These are phyloP conservation scores for Lineolata rhizophorae DNA, from an alignment of 495 filamentous ascomycete genomes.

Conservation along the genomic window DNA sequence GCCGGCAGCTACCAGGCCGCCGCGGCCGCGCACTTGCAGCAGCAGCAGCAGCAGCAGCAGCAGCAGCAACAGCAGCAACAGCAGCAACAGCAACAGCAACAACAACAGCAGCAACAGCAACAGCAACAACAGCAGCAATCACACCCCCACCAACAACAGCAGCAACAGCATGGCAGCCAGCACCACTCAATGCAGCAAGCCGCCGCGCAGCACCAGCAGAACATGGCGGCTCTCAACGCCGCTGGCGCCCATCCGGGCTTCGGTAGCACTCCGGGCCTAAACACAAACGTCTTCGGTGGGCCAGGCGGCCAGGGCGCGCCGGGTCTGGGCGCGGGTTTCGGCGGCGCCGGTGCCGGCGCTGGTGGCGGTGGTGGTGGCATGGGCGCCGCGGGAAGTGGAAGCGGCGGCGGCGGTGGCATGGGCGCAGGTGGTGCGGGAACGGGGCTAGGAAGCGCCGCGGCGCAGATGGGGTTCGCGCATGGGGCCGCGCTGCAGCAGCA, in stretches of 20 bases:
- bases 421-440: constrained; percentile 53
- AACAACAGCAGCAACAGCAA: constrained; percentile 4
- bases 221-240: too few species aligned
- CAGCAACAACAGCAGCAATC: constrained; percentile 5
- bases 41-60: too few species aligned
- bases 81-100: constrained; percentile 1
- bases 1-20: too few species aligned
- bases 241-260: too few species aligned
- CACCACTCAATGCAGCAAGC: too few species aligned
- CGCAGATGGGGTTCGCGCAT: constrained; percentile 65
- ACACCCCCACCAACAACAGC: constrained; percentile 3
- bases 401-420: too few species aligned
- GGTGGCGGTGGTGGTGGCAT: constrained; percentile 22
- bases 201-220: too few species aligned
- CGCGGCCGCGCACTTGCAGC: too few species aligned
- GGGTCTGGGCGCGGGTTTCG: not conserved
- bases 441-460: constrained; percentile 73
- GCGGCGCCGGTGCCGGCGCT: constrained; percentile 8
- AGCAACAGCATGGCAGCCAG: too few species aligned
- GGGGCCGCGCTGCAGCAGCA: constrained; percentile 53
- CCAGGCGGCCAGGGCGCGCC: not conserved
- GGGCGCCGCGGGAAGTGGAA: too few species aligned
- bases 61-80: too few species aligned
- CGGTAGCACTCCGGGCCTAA: not conserved
- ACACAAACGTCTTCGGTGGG: not conserved